These are phyloP conservation scores for Graphilbum ipis-grandicollis DNA, from an alignment of 2,329 filamentous ascomycete genomes.

Conservation along the genomic window DNA sequence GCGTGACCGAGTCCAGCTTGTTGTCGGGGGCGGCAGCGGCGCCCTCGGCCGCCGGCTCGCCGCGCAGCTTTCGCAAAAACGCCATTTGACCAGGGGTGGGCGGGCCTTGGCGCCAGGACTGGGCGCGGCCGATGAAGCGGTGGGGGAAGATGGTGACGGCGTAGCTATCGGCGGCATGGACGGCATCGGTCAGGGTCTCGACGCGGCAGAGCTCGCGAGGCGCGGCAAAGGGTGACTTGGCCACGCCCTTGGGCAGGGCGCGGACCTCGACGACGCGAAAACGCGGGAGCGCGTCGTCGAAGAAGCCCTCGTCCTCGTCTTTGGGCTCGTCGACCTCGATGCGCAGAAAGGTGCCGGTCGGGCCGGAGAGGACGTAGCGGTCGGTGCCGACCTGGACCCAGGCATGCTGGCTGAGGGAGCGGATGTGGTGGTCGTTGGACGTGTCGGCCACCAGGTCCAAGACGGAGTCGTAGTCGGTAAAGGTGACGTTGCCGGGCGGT, in stretches of 20 bases:
- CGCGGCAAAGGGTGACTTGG: constrained; percentile 44
- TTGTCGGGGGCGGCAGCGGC: constrained; percentile 29
- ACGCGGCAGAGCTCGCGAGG: constrained; percentile 52
- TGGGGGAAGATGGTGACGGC: constrained; percentile 49
- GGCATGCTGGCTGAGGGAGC: constrained; percentile 52
- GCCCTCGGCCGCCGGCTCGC: too few species aligned
- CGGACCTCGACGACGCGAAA: constrained; percentile 31
- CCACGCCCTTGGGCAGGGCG: constrained; percentile 22
- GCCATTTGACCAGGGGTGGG: constrained; percentile 50
- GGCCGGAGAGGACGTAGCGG: constrained; percentile 53
- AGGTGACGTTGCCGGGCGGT: too few species aligned
- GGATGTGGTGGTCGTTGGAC: constrained; percentile 61
- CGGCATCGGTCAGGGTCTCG: constrained; percentile 51
- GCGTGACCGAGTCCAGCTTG: too few species aligned
- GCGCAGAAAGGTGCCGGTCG: constrained; percentile 42
- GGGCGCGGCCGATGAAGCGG: constrained; percentile 45
- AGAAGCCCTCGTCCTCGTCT: constrained; percentile 12
- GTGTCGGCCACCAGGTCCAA: constrained; percentile 77
- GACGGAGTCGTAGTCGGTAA: constrained; percentile 86
- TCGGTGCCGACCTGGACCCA: constrained; percentile 69
- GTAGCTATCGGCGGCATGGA: constrained; percentile 74
- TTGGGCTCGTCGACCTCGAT: constrained; percentile 26
- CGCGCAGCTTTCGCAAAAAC: constrained; percentile 50
- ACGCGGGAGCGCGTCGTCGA: constrained; percentile 6
- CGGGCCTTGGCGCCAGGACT: constrained; percentile 51